phyloP scores from a whole-genome alignment of 1,139 yeast species.

The Lipomyces yarrowii region DNA sequence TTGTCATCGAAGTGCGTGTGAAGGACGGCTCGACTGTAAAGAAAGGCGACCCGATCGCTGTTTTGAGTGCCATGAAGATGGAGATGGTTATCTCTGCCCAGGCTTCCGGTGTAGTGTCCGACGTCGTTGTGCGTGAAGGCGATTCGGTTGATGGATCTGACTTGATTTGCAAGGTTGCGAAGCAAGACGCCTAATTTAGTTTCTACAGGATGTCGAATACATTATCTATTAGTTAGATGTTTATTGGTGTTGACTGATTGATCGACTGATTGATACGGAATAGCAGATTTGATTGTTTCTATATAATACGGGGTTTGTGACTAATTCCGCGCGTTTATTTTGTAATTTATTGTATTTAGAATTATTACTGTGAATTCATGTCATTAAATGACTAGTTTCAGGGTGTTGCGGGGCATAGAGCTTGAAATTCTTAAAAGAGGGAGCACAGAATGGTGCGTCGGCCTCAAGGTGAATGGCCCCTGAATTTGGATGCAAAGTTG shows the following conservation, averaged over 20 bases:
- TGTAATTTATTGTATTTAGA: background rate
- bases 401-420: no score
- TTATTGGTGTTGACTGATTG: background rate
- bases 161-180: conserved; percentile 58
- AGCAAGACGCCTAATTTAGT: conserved; percentile 26
- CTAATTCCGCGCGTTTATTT: background rate
- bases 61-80: conserved; percentile 98
- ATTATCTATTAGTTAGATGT: background rate
- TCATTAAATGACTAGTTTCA: background rate
- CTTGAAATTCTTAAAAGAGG: no score
- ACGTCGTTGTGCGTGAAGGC: conserved; percentile 78
- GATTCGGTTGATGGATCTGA: conserved; percentile 96
- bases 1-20: conserved; percentile 89
- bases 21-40: conserved; percentile 85
- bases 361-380: background rate
- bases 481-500: no score
- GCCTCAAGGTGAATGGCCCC: no score
- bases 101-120: conserved; percentile 78
- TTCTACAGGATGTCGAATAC: background rate
- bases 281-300: background rate
- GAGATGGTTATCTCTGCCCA: conserved; percentile 98
- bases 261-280: background rate
- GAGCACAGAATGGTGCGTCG: no score
- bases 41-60: conserved; percentile 96
- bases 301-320: background rate